Evolutionary conservation across 257 asterid species (phyloP).

Genomic region (Solanum sitiens): DNA sequence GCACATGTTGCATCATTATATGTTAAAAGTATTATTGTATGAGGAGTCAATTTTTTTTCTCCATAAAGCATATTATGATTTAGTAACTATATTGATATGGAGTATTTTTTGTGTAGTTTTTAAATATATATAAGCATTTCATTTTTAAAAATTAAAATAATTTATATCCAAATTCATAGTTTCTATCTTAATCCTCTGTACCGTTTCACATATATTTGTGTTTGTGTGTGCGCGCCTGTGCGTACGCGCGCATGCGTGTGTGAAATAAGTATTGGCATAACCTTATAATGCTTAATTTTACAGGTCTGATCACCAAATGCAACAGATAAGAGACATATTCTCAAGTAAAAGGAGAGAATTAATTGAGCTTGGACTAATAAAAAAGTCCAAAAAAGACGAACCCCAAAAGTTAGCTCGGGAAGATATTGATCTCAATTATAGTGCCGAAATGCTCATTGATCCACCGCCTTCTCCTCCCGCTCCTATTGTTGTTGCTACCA

Average conservation of each 20-base stretch:
- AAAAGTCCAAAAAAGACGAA: neutral
- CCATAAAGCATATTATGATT: too few relatives aligned
- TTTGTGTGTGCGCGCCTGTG: too few relatives aligned
- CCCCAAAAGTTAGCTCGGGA: neutral
- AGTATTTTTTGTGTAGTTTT: too few relatives aligned
- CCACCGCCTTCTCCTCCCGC: neutral
- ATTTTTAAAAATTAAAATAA: too few relatives aligned
- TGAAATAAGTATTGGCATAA: neutral
- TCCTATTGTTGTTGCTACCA: too few relatives aligned
- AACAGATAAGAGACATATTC: neutral
- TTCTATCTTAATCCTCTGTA: too few relatives aligned
- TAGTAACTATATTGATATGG: too few relatives aligned
- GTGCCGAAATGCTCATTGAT: neutral
- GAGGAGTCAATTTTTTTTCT: neutral
- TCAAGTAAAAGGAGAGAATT: neutral
- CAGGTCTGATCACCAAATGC: constrained; percentile 8
- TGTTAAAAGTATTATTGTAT: neutral
- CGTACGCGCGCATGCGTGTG: neutral
- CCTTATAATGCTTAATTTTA: neutral
- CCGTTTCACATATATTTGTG: too few relatives aligned
- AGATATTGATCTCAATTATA: neutral
- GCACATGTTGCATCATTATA: neutral
- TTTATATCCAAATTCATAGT: too few relatives aligned
- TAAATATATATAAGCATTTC: too few relatives aligned
- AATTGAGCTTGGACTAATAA: neutral